Percentiles rank a stretch among this genome's conserved stretches.
phyloP scores from a whole-genome alignment of 129 eudicot species.

The Flaveria brownii region DNA sequence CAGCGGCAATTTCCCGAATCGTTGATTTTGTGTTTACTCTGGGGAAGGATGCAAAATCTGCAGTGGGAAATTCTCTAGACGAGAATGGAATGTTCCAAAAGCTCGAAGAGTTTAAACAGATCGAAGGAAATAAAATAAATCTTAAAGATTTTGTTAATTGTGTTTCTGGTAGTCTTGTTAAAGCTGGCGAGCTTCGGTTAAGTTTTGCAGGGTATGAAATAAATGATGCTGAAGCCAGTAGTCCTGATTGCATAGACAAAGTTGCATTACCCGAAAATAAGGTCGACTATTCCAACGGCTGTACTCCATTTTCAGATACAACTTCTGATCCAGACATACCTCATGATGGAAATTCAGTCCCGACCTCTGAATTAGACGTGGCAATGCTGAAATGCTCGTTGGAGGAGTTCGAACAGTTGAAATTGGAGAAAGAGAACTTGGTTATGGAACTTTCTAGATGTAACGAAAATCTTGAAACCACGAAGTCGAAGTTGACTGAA shows the following conservation, averaged over 20 bases:
- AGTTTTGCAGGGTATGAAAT: constrained; percentile 56
- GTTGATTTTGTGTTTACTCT: constrained; percentile 58
- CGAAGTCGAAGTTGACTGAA: constrained; percentile 68
- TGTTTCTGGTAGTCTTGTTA: constrained; percentile 57
- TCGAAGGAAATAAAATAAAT: constrained; percentile 33
- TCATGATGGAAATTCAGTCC: constrained; percentile 65
- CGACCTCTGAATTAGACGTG: constrained; percentile 58
- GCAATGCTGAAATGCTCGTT: constrained; percentile 66
- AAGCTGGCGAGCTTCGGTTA: constrained; percentile 59
- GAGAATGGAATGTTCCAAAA: constrained; percentile 45
- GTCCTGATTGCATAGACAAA: constrained; percentile 96
- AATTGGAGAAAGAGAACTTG: constrained; percentile 69
- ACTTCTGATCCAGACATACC: constrained; percentile 78
- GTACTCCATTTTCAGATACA: constrained; percentile 70
- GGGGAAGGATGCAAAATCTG: constrained; percentile 69
- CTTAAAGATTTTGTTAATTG: constrained; percentile 52
- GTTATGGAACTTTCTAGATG: constrained; percentile 62
- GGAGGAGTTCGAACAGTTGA: constrained; percentile 76
- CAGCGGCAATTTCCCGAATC: constrained; percentile 58
- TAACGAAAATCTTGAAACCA: constrained; percentile 58
- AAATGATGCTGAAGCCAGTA: constrained; percentile 55
- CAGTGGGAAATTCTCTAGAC: constrained; percentile 44
- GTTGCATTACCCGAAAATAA: constrained; percentile 86
- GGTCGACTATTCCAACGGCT: constrained; percentile 51
- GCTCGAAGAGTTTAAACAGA: constrained; percentile 51